phyloP scores from a whole-genome alignment of 1,139 yeast species.

The Geotrichum fermentans region DNA sequence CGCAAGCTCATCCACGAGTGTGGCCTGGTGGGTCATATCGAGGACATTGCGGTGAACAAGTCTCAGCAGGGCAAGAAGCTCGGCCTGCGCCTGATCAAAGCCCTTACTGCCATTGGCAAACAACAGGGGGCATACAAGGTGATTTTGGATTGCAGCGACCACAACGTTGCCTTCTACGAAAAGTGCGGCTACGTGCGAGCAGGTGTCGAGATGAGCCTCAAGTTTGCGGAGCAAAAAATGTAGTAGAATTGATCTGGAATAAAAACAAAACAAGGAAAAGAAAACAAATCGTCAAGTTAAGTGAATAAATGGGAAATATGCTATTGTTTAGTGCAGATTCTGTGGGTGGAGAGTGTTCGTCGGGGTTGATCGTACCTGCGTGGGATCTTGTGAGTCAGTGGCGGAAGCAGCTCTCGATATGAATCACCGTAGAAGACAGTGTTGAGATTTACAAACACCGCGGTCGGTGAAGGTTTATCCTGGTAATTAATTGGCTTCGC shows the following conservation, averaged over 20 bases:
- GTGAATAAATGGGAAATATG: background rate
- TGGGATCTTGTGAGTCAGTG: slow-evolving; percentile 3
- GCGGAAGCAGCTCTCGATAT: slow-evolving; percentile 5
- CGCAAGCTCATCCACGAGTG: slow-evolving; percentile 59
- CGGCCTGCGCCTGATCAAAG: slow-evolving; percentile 62
- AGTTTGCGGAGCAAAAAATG: slow-evolving; percentile 23
- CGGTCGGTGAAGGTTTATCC: too few relatives aligned
- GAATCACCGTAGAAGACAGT: slow-evolving; percentile 9
- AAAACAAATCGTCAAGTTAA: too few relatives aligned
- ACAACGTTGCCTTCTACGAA: slow-evolving; percentile 79
- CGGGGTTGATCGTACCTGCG: background rate
- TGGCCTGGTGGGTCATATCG: slow-evolving; percentile 89
- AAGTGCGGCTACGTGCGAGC: slow-evolving; percentile 60
- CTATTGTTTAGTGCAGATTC: too few relatives aligned
- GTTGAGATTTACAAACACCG: background rate
- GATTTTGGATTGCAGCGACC: slow-evolving; percentile 79
- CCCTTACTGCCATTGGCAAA: slow-evolving; percentile 57
- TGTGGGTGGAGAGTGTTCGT: background rate
- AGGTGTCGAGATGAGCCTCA: slow-evolving; percentile 66
- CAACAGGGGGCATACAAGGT: slow-evolving; percentile 75
- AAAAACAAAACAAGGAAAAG: background rate
- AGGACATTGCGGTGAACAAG: slow-evolving; percentile 79
- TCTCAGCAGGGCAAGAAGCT: slow-evolving; percentile 79
- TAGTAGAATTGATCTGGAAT: background rate
- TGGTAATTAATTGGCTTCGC: too few relatives aligned